These are phyloP conservation scores for Sonneratia alba DNA, from an alignment of 345 rosid species.

Conservation along the genomic window DNA sequence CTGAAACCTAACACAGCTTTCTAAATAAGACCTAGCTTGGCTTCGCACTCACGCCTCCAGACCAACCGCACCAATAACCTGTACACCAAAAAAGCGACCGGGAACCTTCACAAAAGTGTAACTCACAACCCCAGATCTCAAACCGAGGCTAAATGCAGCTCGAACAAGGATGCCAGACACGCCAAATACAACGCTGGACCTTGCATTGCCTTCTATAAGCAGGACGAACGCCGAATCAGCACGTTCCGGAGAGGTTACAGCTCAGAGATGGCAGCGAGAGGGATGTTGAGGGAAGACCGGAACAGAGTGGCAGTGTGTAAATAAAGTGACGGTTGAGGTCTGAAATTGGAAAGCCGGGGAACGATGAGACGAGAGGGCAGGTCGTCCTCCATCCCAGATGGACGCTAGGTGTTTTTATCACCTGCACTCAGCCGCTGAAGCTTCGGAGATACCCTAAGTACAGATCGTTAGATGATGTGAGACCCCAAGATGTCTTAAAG, in stretches of 20 bases:
- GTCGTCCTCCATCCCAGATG: too few relatives aligned
- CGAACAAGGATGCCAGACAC: constrained; percentile 7
- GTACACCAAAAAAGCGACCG: constrained; percentile 21
- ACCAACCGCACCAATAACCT: constrained; percentile 12
- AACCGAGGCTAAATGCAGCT: constrained; percentile 16
- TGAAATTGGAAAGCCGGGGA: too few relatives aligned
- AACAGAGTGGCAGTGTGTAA: too few relatives aligned
- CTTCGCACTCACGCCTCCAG: constrained; percentile 28
- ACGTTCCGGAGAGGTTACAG: neutral
- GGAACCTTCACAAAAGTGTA: constrained; percentile 1
- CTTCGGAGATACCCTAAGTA: too few relatives aligned
- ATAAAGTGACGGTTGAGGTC: too few relatives aligned
- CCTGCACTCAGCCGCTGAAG: too few relatives aligned
- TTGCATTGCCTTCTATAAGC: constrained; percentile 1
- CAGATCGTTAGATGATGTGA: neutral
- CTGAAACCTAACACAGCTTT: constrained; percentile 19
- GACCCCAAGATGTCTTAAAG: neutral
- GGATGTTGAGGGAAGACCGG: too few relatives aligned
- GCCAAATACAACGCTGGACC: constrained; percentile 12
- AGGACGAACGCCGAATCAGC: too few relatives aligned
- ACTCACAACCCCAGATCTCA: constrained; percentile 16
- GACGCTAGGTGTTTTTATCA: too few relatives aligned
- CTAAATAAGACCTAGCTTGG: constrained; percentile 1
- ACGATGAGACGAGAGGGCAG: too few relatives aligned
- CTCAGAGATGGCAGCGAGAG: too few relatives aligned